Percentiles rank a stretch among this genome's conserved stretches.
phyloP scores from a whole-genome alignment of 1,284 basidiomycete species.

The Ustilago nuda region DNA sequence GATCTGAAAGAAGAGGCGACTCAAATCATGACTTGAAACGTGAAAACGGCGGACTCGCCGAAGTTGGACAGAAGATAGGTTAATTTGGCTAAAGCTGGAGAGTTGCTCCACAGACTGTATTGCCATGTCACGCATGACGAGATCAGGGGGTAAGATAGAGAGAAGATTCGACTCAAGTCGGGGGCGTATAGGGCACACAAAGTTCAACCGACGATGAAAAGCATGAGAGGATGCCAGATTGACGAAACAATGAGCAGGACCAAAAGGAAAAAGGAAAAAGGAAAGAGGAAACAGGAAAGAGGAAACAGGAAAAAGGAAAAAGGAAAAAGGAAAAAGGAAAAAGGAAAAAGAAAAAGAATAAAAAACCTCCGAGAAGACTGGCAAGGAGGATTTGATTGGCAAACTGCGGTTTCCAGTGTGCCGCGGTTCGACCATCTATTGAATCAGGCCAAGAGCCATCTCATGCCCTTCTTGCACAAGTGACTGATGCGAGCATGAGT shows the following conservation, averaged over 20 bases:
- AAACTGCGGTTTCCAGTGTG: neutral
- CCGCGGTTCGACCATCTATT: neutral
- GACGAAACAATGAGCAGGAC: neutral
- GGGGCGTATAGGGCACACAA: neutral
- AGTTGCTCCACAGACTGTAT: neutral
- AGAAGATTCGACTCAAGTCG: neutral
- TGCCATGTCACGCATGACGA: slow-evolving; percentile 3
- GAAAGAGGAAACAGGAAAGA: neutral
- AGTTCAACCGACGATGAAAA: slow-evolving; percentile 2
- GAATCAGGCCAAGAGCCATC: neutral
- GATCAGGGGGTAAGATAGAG: no score
- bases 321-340: neutral
- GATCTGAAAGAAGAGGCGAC: neutral
- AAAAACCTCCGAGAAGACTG: neutral
- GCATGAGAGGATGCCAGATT: neutral
- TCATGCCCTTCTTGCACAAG: slow-evolving; percentile 2
- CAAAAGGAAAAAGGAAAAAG: neutral
- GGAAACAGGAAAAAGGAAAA: neutral
- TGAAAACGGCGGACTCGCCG: slow-evolving; percentile 1
- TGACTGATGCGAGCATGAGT: neutral
- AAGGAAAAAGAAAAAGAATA: no score
- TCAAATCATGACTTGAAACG: neutral
- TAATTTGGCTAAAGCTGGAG: neutral
- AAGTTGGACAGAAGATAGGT: neutral
- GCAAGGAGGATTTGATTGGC: neutral